Conservation (phyloP, 495 filamentous ascomycete species). For the Penicillium maclennaniae region DNA sequence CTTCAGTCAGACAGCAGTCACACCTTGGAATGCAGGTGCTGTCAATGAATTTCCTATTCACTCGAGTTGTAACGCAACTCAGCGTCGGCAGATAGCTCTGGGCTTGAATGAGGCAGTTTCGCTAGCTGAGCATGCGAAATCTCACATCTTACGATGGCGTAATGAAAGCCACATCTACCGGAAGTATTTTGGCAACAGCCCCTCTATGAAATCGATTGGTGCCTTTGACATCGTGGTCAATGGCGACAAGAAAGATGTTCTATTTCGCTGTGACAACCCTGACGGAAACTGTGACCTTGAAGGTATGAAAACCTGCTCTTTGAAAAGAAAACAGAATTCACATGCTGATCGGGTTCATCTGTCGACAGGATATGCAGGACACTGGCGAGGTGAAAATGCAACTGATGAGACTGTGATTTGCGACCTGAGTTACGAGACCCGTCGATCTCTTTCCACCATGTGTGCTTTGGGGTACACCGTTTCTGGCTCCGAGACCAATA, state of each 20-base stretch:
- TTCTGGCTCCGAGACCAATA: slow-evolving; percentile 41
- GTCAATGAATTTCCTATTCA: slow-evolving; percentile 45
- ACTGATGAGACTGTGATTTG: slow-evolving; percentile 61
- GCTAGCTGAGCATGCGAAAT: slow-evolving; percentile 47
- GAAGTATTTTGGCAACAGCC: slow-evolving; percentile 54
- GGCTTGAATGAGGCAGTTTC: slow-evolving; percentile 46
- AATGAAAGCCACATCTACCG: slow-evolving; percentile 48
- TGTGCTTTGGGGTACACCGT: slow-evolving; percentile 54
- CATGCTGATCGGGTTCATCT: background rate
- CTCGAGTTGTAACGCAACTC: slow-evolving; percentile 52
- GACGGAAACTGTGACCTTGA: slow-evolving; percentile 53
- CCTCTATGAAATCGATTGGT: slow-evolving; percentile 48
- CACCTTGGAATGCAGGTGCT: slow-evolving; percentile 22
- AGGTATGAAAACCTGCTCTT: slow-evolving; percentile 20
- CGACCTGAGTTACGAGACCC: slow-evolving; percentile 46
- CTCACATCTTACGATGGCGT: slow-evolving; percentile 46
- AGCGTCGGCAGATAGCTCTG: slow-evolving; percentile 41
- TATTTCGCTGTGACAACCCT: slow-evolving; percentile 57
- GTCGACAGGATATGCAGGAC: slow-evolving; percentile 49
- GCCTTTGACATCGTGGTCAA: slow-evolving; percentile 49
- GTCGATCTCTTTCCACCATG: slow-evolving; percentile 47
- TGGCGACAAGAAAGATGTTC: slow-evolving; percentile 41
- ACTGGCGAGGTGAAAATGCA: slow-evolving; percentile 56
- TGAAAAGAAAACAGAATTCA: background rate
- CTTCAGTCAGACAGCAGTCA: slow-evolving; percentile 1